These are phyloP conservation scores for Rugonectria rugulosa DNA, from an alignment of 2,329 filamentous ascomycete genomes.

Conservation along the genomic window DNA sequence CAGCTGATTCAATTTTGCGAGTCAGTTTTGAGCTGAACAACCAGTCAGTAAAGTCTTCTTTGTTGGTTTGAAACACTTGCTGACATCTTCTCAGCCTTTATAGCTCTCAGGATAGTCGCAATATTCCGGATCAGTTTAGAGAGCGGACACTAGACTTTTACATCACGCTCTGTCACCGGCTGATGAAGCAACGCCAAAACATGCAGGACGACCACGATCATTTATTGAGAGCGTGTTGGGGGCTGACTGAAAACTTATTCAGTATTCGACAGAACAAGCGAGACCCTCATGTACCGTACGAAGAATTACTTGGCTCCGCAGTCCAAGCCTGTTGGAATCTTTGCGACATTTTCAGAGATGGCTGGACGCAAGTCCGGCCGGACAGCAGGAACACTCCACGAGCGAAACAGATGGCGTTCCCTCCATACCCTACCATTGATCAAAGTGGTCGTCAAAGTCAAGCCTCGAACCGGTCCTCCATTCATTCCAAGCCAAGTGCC, in stretches of 20 bases:
- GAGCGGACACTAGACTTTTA: constrained; percentile 95
- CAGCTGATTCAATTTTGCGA: constrained; percentile 83
- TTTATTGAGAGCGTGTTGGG: constrained; percentile 86
- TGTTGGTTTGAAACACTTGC: constrained; percentile 15
- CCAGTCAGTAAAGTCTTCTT: constrained; percentile 61
- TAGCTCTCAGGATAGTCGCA: constrained; percentile 83
- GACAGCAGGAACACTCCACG: constrained; percentile 81
- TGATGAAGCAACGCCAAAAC: constrained; percentile 93
- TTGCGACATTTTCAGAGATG: constrained; percentile 90
- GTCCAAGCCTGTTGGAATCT: constrained; percentile 96
- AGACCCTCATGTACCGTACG: constrained; percentile 76
- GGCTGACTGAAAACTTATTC: constrained; percentile 90
- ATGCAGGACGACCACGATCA: constrained; percentile 84
- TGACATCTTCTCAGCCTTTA: constrained; percentile 67
- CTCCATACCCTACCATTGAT: constrained; percentile 58
- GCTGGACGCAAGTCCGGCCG: constrained; percentile 87
- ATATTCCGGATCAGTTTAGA: constrained; percentile 83
- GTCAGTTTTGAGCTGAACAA: constrained; percentile 97
- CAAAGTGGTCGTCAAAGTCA: constrained; percentile 56
- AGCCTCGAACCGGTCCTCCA: constrained; percentile 58
- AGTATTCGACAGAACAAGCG: constrained; percentile 83
- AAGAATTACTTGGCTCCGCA: constrained; percentile 85
- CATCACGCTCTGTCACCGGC: constrained; percentile 87
- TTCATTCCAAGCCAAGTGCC: constrained; percentile 60
- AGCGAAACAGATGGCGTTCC: constrained; percentile 79